Evolutionary conservation across 2,329 filamentous ascomycete species (phyloP).

Genomic region (Exophiala viscosa): DNA sequence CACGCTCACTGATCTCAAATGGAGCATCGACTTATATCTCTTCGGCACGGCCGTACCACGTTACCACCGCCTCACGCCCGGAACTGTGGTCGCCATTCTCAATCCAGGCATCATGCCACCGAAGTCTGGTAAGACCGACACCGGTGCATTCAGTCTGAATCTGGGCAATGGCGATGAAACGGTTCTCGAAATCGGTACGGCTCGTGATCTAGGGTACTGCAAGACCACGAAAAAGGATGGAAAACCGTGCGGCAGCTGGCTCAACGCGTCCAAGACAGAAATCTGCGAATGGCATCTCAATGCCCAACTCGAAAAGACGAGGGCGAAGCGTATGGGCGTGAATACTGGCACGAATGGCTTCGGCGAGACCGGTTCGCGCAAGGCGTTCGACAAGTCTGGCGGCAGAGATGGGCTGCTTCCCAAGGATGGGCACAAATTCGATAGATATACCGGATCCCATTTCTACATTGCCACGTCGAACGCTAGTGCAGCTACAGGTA

Average conservation of each 20-base stretch:
- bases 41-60: conserved; percentile 87
- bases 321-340: conserved; percentile 69
- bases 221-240: conserved; percentile 82
- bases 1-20: conserved; percentile 80
- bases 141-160: conserved; percentile 78
- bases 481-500: conserved; percentile 9
- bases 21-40: conserved; percentile 85
- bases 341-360: conserved; percentile 63
- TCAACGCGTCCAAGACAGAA: conserved; percentile 82
- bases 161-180: conserved; percentile 83
- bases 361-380: conserved; percentile 35
- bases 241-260: conserved; percentile 73
- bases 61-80: conserved; percentile 89
- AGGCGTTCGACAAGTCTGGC: conserved; percentile 37
- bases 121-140: conserved; percentile 68
- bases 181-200: conserved; percentile 80
- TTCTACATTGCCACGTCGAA: conserved; percentile 41
- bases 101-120: conserved; percentile 92
- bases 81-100: conserved; percentile 87
- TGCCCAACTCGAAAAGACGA: conserved; percentile 68
- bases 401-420: conserved; percentile 22
- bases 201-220: conserved; percentile 85
- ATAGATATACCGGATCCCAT: conserved; percentile 40
- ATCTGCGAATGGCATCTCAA: conserved; percentile 93
- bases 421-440: conserved; percentile 32